Percentiles rank a stretch among this genome's conserved stretches.
phyloP scores from a whole-genome alignment of 2,329 filamentous ascomycete genomes.

The Amauroascus verrucosus region DNA sequence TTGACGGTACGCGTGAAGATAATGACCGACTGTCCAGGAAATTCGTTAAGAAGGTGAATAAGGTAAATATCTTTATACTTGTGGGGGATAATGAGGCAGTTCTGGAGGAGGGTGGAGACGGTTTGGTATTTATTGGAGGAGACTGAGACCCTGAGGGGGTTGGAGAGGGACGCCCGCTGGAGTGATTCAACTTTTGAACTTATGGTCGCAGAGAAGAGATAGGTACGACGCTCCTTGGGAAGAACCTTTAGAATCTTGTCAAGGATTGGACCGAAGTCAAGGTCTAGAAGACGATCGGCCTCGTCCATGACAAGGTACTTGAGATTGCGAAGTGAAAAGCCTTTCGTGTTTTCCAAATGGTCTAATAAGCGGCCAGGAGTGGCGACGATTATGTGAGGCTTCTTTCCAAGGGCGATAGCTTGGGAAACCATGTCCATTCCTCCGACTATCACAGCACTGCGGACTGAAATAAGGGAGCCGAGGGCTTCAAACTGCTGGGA shows the following conservation, averaged over 20 bases:
- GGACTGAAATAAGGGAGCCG: constrained; percentile 76
- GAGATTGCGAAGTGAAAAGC: constrained; percentile 70
- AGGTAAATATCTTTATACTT: constrained; percentile 84
- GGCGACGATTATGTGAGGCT: constrained; percentile 86
- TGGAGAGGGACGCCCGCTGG: constrained; percentile 76
- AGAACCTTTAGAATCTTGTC: constrained; percentile 89
- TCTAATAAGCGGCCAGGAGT: constrained; percentile 83
- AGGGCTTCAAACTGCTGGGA: constrained; percentile 78
- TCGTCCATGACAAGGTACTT: constrained; percentile 94
- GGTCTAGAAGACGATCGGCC: constrained; percentile 80
- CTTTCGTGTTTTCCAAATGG: constrained; percentile 92
- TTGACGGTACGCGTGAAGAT: constrained; percentile 88
- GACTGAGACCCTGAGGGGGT: constrained; percentile 74
- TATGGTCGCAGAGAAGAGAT: constrained; percentile 90
- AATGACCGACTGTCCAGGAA: constrained; percentile 74
- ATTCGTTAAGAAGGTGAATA: constrained; percentile 75
- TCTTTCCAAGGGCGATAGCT: constrained; percentile 83
- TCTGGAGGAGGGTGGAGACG: constrained; percentile 76
- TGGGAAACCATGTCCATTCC: constrained; percentile 95
- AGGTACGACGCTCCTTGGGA: constrained; percentile 65
- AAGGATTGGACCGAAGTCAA: constrained; percentile 85
- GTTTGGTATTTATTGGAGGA: constrained; percentile 80
- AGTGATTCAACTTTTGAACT: constrained; percentile 85
- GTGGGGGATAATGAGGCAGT: constrained; percentile 76
- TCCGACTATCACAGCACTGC: constrained; percentile 76